Evolutionary conservation across 1,284 basidiomycete species (phyloP).

Genomic region (Marasmius oreades): DNA sequence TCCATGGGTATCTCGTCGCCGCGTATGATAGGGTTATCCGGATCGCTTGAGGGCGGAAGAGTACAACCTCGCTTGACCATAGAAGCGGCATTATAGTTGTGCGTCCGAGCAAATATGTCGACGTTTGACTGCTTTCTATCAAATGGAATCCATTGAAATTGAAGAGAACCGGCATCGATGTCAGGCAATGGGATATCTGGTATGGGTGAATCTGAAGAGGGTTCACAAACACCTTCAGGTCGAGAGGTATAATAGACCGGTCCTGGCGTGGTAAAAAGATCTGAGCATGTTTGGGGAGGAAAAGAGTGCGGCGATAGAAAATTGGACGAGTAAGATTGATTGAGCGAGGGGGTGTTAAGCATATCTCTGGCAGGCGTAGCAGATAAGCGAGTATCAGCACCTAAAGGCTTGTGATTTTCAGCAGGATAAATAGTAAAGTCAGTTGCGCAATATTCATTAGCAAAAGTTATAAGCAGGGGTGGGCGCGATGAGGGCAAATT

Average conservation of each 20-base stretch:
- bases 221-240: constrained; percentile 47
- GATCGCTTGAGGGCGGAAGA: neutral
- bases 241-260: constrained; percentile 26
- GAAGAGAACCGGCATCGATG: constrained; percentile 38
- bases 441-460: constrained; percentile 7
- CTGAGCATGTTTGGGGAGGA: neutral
- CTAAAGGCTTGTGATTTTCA: neutral
- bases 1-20: too few species aligned
- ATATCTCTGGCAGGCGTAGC: neutral
- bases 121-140: constrained; percentile 25
- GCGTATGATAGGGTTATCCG: too few species aligned
- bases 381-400: neutral
- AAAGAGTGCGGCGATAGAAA: constrained; percentile 2
- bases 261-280: constrained; percentile 33
- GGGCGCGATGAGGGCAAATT: constrained; percentile 1
- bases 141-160: constrained; percentile 58
- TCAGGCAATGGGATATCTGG: constrained; percentile 27
- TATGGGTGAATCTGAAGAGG: constrained; percentile 38
- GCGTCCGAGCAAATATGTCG: constrained; percentile 6
- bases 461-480: neutral
- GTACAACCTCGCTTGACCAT: too few species aligned
- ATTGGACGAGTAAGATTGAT: constrained; percentile 4
- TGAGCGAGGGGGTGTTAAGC: neutral
- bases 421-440: neutral
- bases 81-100: constrained; percentile 11